phyloP scores from a whole-genome alignment of 805 yeast species.

The Sugiyamaella mastotermitis region DNA sequence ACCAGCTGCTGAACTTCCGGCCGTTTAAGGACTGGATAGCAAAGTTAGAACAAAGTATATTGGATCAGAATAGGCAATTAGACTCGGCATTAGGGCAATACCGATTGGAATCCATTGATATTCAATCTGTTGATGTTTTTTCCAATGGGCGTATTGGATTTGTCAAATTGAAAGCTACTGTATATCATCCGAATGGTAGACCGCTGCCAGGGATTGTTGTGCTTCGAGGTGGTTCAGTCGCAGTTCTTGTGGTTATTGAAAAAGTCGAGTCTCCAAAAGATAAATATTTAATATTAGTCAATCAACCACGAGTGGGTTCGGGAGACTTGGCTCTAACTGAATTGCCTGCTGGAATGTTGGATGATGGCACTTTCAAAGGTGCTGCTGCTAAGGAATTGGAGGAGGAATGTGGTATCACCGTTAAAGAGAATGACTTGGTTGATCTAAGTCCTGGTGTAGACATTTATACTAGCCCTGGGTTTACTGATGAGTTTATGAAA shows the following conservation, averaged over 20 bases:
- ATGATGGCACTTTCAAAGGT: slow-evolving; percentile 21
- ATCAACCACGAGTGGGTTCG: slow-evolving; percentile 24
- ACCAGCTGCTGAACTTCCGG: slow-evolving; percentile 8
- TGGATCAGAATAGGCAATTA: slow-evolving; percentile 1
- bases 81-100: slow-evolving; percentile 8
- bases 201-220: slow-evolving; percentile 25
- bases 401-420: slow-evolving; percentile 25
- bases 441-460: slow-evolving; percentile 13
- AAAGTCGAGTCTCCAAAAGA: slow-evolving; percentile 15
- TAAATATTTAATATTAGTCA: slow-evolving; percentile 16
- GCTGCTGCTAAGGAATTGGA: slow-evolving; percentile 25
- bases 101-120: slow-evolving; percentile 15
- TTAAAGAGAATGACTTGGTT: slow-evolving; percentile 15
- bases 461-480: slow-evolving; percentile 20
- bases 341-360: slow-evolving; percentile 28
- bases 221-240: slow-evolving; percentile 23
- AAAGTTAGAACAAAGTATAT: background rate
- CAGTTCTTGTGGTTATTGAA: slow-evolving; percentile 21
- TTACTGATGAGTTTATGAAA: slow-evolving; percentile 13
- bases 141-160: slow-evolving; percentile 19
- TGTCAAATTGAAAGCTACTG: slow-evolving; percentile 21
- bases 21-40: slow-evolving; percentile 14
- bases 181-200: slow-evolving; percentile 17
- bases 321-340: slow-evolving; percentile 20
- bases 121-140: slow-evolving; percentile 22